These are phyloP conservation scores for Syncephalastrum monosporum DNA, from an alignment of 371 early-diverging fungal species.

Conservation along the genomic window DNA sequence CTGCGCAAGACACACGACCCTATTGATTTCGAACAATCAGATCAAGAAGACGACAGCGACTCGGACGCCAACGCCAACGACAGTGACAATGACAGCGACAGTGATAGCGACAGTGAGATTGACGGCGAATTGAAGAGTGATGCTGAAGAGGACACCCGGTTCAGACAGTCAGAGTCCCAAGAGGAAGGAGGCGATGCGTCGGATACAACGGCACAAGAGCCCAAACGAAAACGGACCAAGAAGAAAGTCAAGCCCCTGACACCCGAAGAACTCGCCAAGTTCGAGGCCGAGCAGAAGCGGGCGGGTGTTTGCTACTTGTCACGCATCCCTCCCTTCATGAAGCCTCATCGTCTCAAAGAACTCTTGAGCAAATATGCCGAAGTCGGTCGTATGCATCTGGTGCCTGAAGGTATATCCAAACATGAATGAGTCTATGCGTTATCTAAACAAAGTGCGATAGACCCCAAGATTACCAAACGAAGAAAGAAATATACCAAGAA, in stretches of 20 bases:
- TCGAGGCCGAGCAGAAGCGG: conserved; percentile 67
- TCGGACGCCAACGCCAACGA: conserved; percentile 27
- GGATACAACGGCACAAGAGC: conserved; percentile 8
- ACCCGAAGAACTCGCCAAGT: conserved; percentile 65
- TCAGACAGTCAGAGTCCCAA: background rate
- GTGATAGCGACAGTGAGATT: conserved; percentile 22
- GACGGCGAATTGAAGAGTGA: conserved; percentile 16
- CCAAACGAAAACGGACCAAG: conserved; percentile 26
- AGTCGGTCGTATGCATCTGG: conserved; percentile 84
- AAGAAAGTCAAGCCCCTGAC: conserved; percentile 66
- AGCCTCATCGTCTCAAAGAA: conserved; percentile 73
- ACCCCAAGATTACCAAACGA: conserved; percentile 53
- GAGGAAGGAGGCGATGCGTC: conserved; percentile 9
- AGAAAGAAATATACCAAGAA: conserved; percentile 73
- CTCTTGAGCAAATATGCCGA: conserved; percentile 74
- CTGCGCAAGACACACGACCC: conserved; percentile 19
- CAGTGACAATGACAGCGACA: conserved; percentile 29
- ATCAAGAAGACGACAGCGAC: conserved; percentile 30
- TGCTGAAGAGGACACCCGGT: background rate
- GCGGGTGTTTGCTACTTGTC: conserved; percentile 92
- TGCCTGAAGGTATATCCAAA: conserved; percentile 67
- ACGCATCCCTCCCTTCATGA: conserved; percentile 91
- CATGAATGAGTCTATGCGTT: background rate
- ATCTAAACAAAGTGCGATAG: conserved; percentile 20
- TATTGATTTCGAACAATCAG: conserved; percentile 14